Base-by-base conservation (phyloP, 306 rosid genomes). In the Citrullus colocynthis region DNA sequence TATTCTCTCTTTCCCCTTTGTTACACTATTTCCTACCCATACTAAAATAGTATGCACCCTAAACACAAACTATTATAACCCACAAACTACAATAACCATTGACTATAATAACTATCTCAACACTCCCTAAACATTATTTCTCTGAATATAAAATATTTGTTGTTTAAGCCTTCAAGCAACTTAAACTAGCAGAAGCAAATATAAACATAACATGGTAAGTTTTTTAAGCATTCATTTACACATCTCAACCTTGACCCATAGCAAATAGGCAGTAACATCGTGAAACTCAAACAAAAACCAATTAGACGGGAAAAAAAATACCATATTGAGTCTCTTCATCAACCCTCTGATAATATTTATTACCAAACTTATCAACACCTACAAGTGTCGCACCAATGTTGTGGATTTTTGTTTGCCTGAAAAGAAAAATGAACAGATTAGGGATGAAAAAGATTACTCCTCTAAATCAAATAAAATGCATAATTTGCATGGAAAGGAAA, bases 351-450 rank as follows among this genome's bases (percentile, higher is more conserved):
- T 87, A 95, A 77, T 95, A 95, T 87, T 92, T 92, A 83, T 92
- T 95, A 52, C 99, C 99, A 83, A 87, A 79, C 78, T 92, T 88
- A 86, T 95, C 99, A 82, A 92, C 91, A 81, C 99, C 98, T 77
- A 95, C 97, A 66, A 95, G 88, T 48, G 55, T 92, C 45, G 96
- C 98, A 78, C 97, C 96, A 51, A 96, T 91, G 79, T 89, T 92
- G 81, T 96, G 99, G 89, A 96, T 96, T 90, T 96, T 96, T 67
- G 99, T 96, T 87, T 92, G 98, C 88, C 99, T 96, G 54, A 58
- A 85, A 60, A 84, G 80, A 81, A 82, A 79, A 83, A 83, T 54
- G 81, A 56, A 76, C 30, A 72, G 42, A 51, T 73, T 51, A 16
- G 78, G 34, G 78, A 49, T 74, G 77, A 32, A 16, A 32, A 30